Base-by-base conservation (phyloP, 805 yeast species). In the Pichia cephalocereana region DNA sequence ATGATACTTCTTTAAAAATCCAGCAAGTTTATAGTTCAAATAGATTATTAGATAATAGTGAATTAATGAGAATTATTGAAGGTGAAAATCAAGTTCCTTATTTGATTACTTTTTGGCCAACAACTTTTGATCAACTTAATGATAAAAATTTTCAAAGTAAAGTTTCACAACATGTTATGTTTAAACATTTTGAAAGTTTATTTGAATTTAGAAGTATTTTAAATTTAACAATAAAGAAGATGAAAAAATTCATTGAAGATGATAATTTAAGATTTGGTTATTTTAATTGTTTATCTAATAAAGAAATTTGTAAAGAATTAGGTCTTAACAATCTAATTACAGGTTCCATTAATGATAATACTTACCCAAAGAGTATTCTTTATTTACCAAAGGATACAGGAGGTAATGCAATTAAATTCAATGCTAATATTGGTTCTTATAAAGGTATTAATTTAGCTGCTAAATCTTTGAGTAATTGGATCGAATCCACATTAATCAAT, bases 21-120 rank as follows among this genome's bases (percentile, higher is more conserved):
- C 7, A 8, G 17, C 14, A 38, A 18, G n/a, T 45, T 6, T 41
- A 17, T 15, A 15, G 19, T 15, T 14, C 45, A 4, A 51, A 48
- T 39, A 30, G 15, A 15, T 2, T 44, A 12, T 19, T 53, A 8
- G 41, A 36, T 31, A 66, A 72, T 1, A 70, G 68, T 45, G 68
- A 71, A 14, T 58, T 83, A 55, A 49, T 79, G 41, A 62, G 70
- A 14, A 55, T 80, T 6, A 65, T 83, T 10, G 75, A 75, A 0
- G 86, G 87, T 1, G 69, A 73, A 17, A 59, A 59, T 8, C 12
- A 64, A 1, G 64, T 66, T 28, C 86, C 91, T 2, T 63, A 69
- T 46, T 65, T 85, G 52, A 70, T 85, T 4, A 74, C 85, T 15
- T 80, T 85, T 51, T 83, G 84, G 78, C 89, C 90, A 2, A 64